These are phyloP conservation scores for Fusarium miscanthi DNA, from an alignment of 2,329 filamentous ascomycete species.

Conservation along the genomic window DNA sequence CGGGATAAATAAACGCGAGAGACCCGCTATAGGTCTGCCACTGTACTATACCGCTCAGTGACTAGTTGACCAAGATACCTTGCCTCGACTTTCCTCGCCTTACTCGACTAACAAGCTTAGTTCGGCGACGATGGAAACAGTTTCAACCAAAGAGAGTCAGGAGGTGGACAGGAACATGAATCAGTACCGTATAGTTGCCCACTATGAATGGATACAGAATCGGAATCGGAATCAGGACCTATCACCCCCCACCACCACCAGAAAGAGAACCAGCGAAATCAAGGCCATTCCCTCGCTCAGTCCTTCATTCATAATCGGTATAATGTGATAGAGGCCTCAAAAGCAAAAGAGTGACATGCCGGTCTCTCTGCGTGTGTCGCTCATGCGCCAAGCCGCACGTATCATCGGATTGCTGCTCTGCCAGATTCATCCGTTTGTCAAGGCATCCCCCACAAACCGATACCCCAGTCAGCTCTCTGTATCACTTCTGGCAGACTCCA, in stretches of 20 bases:
- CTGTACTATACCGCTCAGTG: constrained; percentile 1
- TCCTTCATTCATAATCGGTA: neutral
- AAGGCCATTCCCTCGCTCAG: neutral
- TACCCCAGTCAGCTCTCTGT: constrained; percentile 6
- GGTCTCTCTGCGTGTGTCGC: constrained; percentile 9
- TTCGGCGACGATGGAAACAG: neutral
- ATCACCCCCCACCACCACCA: neutral
- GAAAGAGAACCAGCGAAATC: neutral
- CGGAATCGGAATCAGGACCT: neutral
- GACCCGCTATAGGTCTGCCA: neutral
- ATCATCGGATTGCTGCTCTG: constrained; percentile 22
- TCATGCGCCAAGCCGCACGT: constrained; percentile 39
- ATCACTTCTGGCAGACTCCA: neutral
- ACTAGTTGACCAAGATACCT: neutral
- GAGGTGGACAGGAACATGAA: constrained; percentile 1
- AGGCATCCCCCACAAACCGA: constrained; percentile 3
- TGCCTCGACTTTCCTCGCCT: neutral
- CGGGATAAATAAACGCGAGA: neutral
- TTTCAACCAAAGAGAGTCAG: neutral
- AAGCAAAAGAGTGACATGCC: neutral
- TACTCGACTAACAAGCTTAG: neutral
- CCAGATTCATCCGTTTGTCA: constrained; percentile 1
- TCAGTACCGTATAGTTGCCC: neutral
- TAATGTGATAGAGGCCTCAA: constrained; percentile 17
- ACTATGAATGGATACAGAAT: neutral